Evolutionary conservation across 805 yeast genomes (phyloP).

Genomic region (Spencermartinsiella europaea): DNA sequence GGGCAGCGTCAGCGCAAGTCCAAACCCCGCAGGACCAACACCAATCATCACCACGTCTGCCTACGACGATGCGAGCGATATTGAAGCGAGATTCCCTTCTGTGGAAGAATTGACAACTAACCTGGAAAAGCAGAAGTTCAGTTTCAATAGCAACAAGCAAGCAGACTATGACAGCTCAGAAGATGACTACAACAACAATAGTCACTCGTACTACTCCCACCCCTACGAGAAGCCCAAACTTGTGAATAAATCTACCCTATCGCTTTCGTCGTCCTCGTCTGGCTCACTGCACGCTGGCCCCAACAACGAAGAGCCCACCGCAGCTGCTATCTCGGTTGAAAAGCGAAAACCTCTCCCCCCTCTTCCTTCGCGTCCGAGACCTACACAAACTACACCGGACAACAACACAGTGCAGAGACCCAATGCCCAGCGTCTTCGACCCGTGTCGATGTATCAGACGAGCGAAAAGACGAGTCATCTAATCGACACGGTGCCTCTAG

Average conservation of each 20-base stretch:
- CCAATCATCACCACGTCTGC: background rate
- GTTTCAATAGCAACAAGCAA: background rate
- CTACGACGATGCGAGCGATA: conserved; percentile 22
- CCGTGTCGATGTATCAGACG: conserved; percentile 7
- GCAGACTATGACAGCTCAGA: background rate
- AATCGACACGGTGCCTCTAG: conserved; percentile 12
- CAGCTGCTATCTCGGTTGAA: background rate
- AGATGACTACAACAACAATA: conserved; percentile 1
- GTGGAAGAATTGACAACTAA: conserved; percentile 30
- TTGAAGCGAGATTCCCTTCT: conserved; percentile 28
- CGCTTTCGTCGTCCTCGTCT: conserved; percentile 5
- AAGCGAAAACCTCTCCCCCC: background rate
- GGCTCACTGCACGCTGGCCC: background rate
- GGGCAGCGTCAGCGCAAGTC: background rate
- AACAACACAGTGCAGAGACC: background rate
- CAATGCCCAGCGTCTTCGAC: conserved; percentile 1
- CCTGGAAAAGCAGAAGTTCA: conserved; percentile 13
- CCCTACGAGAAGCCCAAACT: conserved; percentile 4
- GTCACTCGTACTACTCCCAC: background rate
- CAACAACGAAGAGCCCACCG: background rate
- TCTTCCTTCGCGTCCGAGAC: background rate
- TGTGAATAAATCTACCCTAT: background rate
- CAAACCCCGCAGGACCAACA: background rate
- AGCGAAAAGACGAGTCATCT: background rate
- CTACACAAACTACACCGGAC: background rate